Base-by-base conservation (phyloP, 371 early-diverging fungal genomes). In the Haplosporangium sp. region DNA sequence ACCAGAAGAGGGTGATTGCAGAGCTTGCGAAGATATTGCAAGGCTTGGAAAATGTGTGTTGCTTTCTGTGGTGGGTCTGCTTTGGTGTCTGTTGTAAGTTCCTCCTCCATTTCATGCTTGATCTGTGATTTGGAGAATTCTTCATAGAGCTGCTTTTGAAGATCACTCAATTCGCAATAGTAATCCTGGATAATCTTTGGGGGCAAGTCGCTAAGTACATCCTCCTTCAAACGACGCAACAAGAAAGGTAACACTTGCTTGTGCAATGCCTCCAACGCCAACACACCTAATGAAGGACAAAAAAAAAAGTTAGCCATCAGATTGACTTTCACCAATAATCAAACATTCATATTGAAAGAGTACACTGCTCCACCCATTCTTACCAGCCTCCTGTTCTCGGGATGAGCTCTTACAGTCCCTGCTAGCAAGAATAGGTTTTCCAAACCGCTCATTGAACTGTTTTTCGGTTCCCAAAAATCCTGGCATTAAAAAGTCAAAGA, bases 151-250 rank as follows among this genome's bases (percentile, higher is more conserved):
- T 90, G 88, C 81, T 88, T 90, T 84, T 94, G 95, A n/a, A 95
- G 67, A 48, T 94, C 95, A 66, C 94, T 92, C 44, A 99, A 86
- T 65, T 98, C 97, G 84, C 99, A 98, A 82, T 96, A 96, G 79
- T 99, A 94, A 85, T 99, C 99, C 85, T 94, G 94, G 72, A 99
- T 98, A 74, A 99, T 99, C 87, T 99, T 99, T 37, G 99, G 99
- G 44, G 99, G 99, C 69, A 99, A 84, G 83, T 99, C 99, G 71
- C 96, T 91, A 67, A 99, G 85, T 15, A 99, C 99, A 77, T 99
- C 98, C 83, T 97, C 97, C 85, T 99, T 99, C 87, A 99, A 91
- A 63, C 99, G 91, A 40, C 99, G 91, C 76, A 99, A 81, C 48
- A 99, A 76, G 90, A 99, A 99, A 37, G 99, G 99, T 55, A 99